A percentile compares a stretch with the other conserved stretches of the same genome.
Evolutionary conservation across 1,284 basidiomycete species (phyloP).

Genomic region (Paramarasmius palmivorus): DNA sequence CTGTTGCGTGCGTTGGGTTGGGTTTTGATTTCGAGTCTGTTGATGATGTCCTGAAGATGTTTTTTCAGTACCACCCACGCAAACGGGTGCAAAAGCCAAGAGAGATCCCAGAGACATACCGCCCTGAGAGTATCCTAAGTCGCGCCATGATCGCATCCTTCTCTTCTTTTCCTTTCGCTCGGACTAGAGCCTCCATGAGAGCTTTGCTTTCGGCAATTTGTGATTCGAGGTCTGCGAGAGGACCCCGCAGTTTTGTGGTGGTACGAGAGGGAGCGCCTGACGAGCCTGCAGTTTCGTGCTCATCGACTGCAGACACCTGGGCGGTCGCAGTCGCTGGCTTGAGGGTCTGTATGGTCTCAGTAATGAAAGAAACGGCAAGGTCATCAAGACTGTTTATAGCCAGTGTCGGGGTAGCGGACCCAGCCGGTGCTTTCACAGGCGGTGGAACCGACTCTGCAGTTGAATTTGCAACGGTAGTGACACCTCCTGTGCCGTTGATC

Average conservation of each 20-base stretch:
- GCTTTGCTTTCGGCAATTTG: conserved; percentile 21
- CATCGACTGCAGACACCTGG: conserved; percentile 5
- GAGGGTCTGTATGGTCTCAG: conserved; percentile 49
- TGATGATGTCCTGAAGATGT: no score
- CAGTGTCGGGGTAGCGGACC: no score
- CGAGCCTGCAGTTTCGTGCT: no score
- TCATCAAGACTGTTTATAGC: no score
- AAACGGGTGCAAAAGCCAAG: neutral
- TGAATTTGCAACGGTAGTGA: conserved; percentile 13
- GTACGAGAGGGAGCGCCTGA: no score
- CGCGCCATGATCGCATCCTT: conserved; percentile 14
- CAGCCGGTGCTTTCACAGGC: conserved; percentile 18
- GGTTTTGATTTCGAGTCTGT: no score
- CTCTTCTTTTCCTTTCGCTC: conserved; percentile 15
- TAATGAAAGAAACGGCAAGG: conserved; percentile 54
- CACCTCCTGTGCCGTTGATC: no score
- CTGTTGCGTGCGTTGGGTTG: no score
- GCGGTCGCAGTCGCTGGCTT: conserved; percentile 23
- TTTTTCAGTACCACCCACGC: no score
- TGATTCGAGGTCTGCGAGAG: conserved; percentile 19
- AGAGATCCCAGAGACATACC: conserved; percentile 15
- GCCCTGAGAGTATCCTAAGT: conserved; percentile 21
- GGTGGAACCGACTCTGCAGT: conserved; percentile 1
- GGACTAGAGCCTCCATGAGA: conserved; percentile 21
- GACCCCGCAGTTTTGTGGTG: no score